These are phyloP conservation scores for Leccinum brunneo-olivaceum DNA, from an alignment of 1,284 basidiomycete species.

Conservation along the genomic window DNA sequence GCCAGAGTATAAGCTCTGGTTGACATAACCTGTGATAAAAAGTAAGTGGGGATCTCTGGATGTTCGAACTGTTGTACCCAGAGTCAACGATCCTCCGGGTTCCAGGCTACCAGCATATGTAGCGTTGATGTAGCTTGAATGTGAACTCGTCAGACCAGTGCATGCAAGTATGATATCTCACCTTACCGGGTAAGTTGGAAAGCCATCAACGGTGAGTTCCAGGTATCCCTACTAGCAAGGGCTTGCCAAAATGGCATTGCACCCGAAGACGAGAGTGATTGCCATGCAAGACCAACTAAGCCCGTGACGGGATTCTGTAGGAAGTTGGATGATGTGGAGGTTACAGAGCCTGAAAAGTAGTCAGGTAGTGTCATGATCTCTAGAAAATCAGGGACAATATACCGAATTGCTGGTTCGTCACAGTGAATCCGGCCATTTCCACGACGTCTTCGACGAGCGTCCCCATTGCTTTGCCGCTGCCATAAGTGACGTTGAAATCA, in stretches of 20 bases:
- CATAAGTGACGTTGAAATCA: slow-evolving; percentile 49
- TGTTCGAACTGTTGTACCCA: slow-evolving; percentile 36
- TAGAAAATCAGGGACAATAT: background rate
- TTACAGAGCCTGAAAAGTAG: slow-evolving; percentile 17
- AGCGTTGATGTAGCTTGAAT: slow-evolving; percentile 31
- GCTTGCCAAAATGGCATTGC: slow-evolving; percentile 52
- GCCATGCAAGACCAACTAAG: slow-evolving; percentile 46
- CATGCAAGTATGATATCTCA: background rate
- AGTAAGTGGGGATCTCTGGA: background rate
- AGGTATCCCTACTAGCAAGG: slow-evolving; percentile 33
- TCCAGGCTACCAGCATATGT: slow-evolving; percentile 28
- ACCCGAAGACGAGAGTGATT: slow-evolving; percentile 35
- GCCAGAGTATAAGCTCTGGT: slow-evolving; percentile 40
- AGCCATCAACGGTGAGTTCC: slow-evolving; percentile 36
- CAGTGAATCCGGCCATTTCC: slow-evolving; percentile 43
- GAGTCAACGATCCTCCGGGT: slow-evolving; percentile 46
- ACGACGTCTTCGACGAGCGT: slow-evolving; percentile 45
- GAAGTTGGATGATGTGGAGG: slow-evolving; percentile 18
- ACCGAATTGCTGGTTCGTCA: slow-evolving; percentile 39
- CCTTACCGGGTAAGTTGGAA: slow-evolving; percentile 35
- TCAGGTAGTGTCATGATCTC: background rate
- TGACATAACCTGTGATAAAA: slow-evolving; percentile 25
- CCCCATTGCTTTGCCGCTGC: slow-evolving; percentile 48
- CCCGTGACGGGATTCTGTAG: slow-evolving; percentile 34
- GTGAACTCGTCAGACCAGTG: background rate